Evolutionary conservation across 2,329 filamentous ascomycete species (phyloP).

Genomic region (Diaporthe amygdali): DNA sequence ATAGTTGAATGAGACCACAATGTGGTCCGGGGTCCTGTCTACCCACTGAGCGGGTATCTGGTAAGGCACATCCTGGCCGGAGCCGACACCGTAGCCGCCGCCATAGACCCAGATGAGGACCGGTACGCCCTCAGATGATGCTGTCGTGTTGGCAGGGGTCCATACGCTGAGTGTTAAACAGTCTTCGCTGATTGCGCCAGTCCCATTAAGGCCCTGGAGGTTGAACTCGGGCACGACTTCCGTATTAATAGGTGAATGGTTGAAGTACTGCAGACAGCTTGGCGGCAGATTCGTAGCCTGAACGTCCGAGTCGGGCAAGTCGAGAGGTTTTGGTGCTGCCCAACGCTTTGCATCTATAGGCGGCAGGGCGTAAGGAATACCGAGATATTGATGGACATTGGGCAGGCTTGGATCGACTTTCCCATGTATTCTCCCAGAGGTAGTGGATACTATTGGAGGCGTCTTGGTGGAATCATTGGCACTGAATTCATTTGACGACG

Average conservation of each 20-base stretch:
- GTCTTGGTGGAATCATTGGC: not conserved
- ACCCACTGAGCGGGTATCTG: conserved; percentile 35
- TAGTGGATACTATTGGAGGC: not conserved
- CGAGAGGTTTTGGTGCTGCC: conserved; percentile 28
- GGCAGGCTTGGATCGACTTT: conserved; percentile 20
- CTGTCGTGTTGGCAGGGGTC: conserved; percentile 22
- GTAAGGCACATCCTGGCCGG: conserved; percentile 34
- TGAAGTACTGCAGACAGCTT: conserved; percentile 31
- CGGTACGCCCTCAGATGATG: conserved; percentile 21
- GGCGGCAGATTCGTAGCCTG: conserved; percentile 27
- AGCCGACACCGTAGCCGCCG: conserved; percentile 34
- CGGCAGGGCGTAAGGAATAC: conserved; percentile 36
- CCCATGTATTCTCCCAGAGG: conserved; percentile 26
- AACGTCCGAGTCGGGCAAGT: conserved; percentile 23
- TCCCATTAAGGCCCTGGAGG: conserved; percentile 30
- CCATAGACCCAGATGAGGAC: conserved; percentile 34
- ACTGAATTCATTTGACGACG: not conserved
- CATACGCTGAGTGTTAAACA: conserved; percentile 32
- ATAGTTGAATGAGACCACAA: conserved; percentile 39
- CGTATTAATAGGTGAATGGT: conserved; percentile 21
- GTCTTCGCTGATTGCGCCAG: conserved; percentile 29
- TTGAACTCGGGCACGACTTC: conserved; percentile 32
- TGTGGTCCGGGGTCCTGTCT: conserved; percentile 33
- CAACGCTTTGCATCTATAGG: conserved; percentile 34
- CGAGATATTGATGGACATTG: conserved; percentile 34